Evolutionary conservation across 2,329 filamentous ascomycete species (phyloP), one percentile per base, ranked within the genome.

Genomic region (Aureobasidium sp.): DNA sequence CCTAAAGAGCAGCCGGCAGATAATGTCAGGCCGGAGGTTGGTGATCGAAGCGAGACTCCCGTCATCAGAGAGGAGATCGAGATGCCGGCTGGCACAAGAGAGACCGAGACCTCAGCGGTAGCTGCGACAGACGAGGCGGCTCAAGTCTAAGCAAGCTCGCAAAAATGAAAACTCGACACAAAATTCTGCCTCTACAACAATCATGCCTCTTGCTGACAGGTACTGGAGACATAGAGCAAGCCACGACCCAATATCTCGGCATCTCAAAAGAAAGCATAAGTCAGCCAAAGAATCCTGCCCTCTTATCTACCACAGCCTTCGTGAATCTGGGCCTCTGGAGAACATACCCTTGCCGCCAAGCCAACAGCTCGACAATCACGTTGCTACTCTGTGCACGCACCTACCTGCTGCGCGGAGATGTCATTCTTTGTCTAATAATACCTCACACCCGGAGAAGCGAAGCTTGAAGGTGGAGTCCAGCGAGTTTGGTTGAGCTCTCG

Each of bases 1-100:
- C 29, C 29, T 1, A 37, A 20, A 15, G 55, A 47, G 2, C 29
- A 71, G 45, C 62, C 69, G 41, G 61, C 62, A 58, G 69, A 72
- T 17, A 25, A 29, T 63, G 63, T 37, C 64, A 60, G 62, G 44
- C 61, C 55, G 60, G 65, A 45, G 41, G 25, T 49, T 22, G 52
- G 58, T 29, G 71, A 70, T 37, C 62, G 69, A 39, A 61, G 62
- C 12, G 41, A 48, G 22, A 14, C 20, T 9, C n/a, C 22, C 1
- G 15, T 34, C 34, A 31, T 29, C 20, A 42, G 52, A 52, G 64
- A 64, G 22, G 49, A 63, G 20, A 37, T 44, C n/a, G 51, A 55
- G 25, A 49, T 49, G 7, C 39, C 37, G 29, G 47, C 36, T 25
- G 58, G n/a, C 17, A 9, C 42, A 49, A 34, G 14, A 31, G 44